Evolutionary conservation across 495 filamentous ascomycete species (phyloP).

Genomic region (Poronia punctata): DNA sequence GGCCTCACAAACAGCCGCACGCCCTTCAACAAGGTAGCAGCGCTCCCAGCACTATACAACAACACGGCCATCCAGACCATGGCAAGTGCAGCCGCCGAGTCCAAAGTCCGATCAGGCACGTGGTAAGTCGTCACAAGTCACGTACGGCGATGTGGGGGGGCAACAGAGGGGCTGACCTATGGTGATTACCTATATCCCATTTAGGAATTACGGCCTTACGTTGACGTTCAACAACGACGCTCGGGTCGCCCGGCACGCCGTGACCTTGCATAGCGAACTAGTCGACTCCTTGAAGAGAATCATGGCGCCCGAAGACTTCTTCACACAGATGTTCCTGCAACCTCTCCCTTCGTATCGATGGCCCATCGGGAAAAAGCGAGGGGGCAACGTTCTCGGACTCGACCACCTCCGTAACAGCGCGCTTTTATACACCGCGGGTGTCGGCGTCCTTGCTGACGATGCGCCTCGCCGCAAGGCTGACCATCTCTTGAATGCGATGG

Average conservation of each 20-base stretch:
- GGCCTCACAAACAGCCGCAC: slow-evolving; percentile 12
- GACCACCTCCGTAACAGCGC: slow-evolving; percentile 12
- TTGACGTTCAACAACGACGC: slow-evolving; percentile 17
- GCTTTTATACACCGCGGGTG: slow-evolving; percentile 15
- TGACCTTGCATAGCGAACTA: slow-evolving; percentile 10
- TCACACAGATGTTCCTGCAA: slow-evolving; percentile 20
- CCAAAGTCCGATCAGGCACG: slow-evolving; percentile 10
- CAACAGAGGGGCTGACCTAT: no score
- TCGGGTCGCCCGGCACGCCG: slow-evolving; percentile 8
- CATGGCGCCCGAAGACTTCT: slow-evolving; percentile 8
- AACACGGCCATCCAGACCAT: slow-evolving; percentile 6
- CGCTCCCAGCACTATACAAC: slow-evolving; percentile 7
- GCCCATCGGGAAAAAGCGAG: slow-evolving; percentile 13
- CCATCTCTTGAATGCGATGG: slow-evolving; percentile 8
- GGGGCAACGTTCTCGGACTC: slow-evolving; percentile 31
- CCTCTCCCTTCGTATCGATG: slow-evolving; percentile 24
- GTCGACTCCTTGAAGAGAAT: slow-evolving; percentile 8
- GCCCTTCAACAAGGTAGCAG: slow-evolving; percentile 11
- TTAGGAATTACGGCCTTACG: slow-evolving; percentile 6
- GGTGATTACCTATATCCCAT: no score
- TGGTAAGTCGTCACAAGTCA: neutral
- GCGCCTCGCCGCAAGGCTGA: slow-evolving; percentile 6
- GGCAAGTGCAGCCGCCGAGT: slow-evolving; percentile 13
- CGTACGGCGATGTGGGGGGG: no score
- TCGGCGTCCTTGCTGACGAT: slow-evolving; percentile 1